Evolutionary conservation across 2,329 filamentous ascomycete species (phyloP).

Genomic region (Talaromyces sp.): DNA sequence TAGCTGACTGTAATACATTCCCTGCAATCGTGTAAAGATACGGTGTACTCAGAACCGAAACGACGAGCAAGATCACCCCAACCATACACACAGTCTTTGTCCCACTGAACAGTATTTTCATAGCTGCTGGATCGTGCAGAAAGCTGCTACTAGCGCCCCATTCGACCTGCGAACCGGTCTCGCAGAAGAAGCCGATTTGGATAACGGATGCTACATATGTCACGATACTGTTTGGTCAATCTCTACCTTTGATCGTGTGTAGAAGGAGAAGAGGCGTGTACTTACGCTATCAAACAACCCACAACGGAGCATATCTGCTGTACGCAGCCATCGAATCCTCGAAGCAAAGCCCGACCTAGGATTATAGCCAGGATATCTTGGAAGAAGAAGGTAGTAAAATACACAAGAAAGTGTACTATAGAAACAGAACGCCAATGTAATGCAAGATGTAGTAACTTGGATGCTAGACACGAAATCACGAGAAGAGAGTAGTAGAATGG

Average conservation of each 20-base stretch:
- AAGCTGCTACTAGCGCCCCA: conserved; percentile 38
- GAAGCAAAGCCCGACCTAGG: conserved; percentile 30
- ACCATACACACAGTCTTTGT: conserved; percentile 29
- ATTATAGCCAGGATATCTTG: conserved; percentile 34
- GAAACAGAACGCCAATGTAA: conserved; percentile 33
- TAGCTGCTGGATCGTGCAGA: conserved; percentile 35
- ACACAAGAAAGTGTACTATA: conserved; percentile 34
- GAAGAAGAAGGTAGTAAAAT: conserved; percentile 38
- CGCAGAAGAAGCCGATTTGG: conserved; percentile 40
- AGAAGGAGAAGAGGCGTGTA: neutral
- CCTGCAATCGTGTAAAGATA: conserved; percentile 26
- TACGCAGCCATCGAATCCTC: conserved; percentile 22
- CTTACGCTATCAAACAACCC: conserved; percentile 32
- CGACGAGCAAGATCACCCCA: conserved; percentile 26
- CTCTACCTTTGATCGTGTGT: too few relatives aligned
- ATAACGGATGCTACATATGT: conserved; percentile 33
- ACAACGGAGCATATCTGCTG: conserved; percentile 27
- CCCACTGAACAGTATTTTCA: conserved; percentile 38
- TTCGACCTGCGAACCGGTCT: conserved; percentile 41
- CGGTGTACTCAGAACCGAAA: conserved; percentile 30
- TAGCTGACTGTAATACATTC: neutral
- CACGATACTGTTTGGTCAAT: conserved; percentile 23
- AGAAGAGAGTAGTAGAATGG: conserved; percentile 31
- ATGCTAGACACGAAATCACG: conserved; percentile 32
- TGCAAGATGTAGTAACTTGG: conserved; percentile 34